Percentiles rank a stretch among this genome's conserved stretches.
Evolutionary conservation across 352 stramenopile species (phyloP).

Genomic region (Aphanomyces invadans): DNA sequence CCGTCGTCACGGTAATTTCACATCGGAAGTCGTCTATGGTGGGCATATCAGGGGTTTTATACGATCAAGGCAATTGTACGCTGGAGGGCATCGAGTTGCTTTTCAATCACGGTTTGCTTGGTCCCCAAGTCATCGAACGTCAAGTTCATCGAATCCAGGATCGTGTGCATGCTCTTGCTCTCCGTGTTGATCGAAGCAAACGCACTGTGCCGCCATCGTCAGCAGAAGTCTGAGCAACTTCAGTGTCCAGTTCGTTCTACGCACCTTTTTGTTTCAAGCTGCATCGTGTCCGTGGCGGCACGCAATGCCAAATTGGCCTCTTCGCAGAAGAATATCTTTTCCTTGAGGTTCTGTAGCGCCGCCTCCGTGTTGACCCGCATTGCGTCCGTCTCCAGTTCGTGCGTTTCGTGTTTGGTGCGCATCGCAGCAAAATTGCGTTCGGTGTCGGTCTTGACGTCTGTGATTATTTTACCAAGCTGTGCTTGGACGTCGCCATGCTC

Average conservation of each 20-base stretch:
- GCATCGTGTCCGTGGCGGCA: not conserved
- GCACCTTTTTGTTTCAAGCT: constrained; percentile 5
- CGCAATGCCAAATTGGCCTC: constrained; percentile 19
- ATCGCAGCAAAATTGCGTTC: constrained; percentile 20
- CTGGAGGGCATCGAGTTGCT: constrained; percentile 38
- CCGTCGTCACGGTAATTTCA: constrained; percentile 58
- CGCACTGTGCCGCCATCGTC: too few relatives aligned
- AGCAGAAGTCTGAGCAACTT: too few relatives aligned
- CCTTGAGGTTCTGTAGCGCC: constrained; percentile 14
- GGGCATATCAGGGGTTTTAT: not conserved
- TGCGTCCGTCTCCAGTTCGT: constrained; percentile 20
- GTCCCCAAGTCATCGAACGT: constrained; percentile 51
- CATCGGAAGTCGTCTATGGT: constrained; percentile 41
- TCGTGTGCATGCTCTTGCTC: constrained; percentile 15
- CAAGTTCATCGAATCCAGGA: constrained; percentile 33
- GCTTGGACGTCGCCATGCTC: constrained; percentile 42
- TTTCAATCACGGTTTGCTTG: constrained; percentile 40
- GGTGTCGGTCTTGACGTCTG: constrained; percentile 27
- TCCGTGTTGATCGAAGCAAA: constrained; percentile 16
- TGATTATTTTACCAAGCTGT: constrained; percentile 33
- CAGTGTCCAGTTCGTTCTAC: too few relatives aligned
- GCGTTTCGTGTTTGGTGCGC: constrained; percentile 20
- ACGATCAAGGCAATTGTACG: not conserved
- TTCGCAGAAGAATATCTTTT: constrained; percentile 22
- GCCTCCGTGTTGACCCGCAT: constrained; percentile 21